These are phyloP conservation scores for Lichtheimia ramosa DNA, from an alignment of 371 early-diverging fungal species.

Conservation along the genomic window DNA sequence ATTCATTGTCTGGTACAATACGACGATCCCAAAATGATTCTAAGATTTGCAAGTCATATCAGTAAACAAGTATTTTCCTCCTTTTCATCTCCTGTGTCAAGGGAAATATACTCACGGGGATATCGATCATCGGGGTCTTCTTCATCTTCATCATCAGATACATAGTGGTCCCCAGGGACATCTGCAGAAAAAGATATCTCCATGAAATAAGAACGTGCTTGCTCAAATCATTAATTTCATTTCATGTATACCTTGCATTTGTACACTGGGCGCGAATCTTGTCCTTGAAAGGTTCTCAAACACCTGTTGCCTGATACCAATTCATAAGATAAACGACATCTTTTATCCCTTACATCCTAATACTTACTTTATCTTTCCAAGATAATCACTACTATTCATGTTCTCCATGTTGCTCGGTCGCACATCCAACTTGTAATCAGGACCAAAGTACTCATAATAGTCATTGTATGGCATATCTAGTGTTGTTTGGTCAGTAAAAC, in stretches of 20 bases:
- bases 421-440: constrained; percentile 87
- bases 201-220: constrained; percentile 32
- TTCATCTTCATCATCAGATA: constrained; percentile 57
- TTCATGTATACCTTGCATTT: constrained; percentile 45
- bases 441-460: constrained; percentile 78
- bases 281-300: constrained; percentile 80
- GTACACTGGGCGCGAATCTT: constrained; percentile 74
- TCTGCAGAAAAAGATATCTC: constrained; percentile 16
- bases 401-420: constrained; percentile 90
- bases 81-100: neutral
- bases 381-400: constrained; percentile 78
- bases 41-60: constrained; percentile 4
- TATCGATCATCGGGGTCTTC: constrained; percentile 53
- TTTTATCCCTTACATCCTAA: neutral
- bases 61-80: too few relatives aligned
- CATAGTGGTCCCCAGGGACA: constrained; percentile 44
- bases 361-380: constrained; percentile 70
- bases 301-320: constrained; percentile 34
- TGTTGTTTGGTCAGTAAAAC: constrained; percentile 27
- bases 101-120: constrained; percentile 31
- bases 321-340: neutral
- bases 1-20: constrained; percentile 64
- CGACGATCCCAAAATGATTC: constrained; percentile 61
- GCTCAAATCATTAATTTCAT: neutral
- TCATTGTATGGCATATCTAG: constrained; percentile 77